Evolutionary conservation across 352 stramenopile species (phyloP).

Genomic region (Thalassiosira hispida): DNA sequence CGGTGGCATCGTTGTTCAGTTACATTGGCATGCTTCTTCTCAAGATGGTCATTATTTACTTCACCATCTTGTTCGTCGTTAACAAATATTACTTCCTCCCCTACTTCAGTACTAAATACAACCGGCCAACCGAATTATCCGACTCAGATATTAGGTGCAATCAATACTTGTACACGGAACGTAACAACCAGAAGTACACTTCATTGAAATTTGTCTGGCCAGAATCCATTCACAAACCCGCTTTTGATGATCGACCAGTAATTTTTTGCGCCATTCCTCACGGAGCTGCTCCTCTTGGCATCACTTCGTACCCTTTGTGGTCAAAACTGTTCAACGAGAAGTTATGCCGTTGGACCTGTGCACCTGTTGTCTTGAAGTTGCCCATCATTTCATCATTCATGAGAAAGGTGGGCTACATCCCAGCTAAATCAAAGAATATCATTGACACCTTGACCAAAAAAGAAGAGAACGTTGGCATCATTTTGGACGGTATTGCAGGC

Average conservation of each 20-base stretch:
- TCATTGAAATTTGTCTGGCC: constrained; percentile 67
- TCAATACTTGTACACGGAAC: constrained; percentile 75
- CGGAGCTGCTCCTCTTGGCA: constrained; percentile 64
- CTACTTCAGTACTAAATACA: constrained; percentile 61
- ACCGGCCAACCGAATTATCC: constrained; percentile 16
- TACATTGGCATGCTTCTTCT: constrained; percentile 26
- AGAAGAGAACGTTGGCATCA: constrained; percentile 75
- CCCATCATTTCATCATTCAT: constrained; percentile 64
- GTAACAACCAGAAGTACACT: constrained; percentile 72
- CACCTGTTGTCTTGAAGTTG: constrained; percentile 65
- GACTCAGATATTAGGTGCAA: constrained; percentile 54
- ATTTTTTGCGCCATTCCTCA: constrained; percentile 75
- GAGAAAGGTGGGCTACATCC: constrained; percentile 71
- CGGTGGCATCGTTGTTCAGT: constrained; percentile 27
- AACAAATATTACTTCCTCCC: constrained; percentile 48
- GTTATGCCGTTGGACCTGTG: constrained; percentile 70
- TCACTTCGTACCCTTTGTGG: constrained; percentile 72
- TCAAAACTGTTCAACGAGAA: constrained; percentile 71
- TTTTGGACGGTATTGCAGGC: constrained; percentile 76
- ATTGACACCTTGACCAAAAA: constrained; percentile 68
- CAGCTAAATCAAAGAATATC: constrained; percentile 66
- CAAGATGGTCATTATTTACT: constrained; percentile 45
- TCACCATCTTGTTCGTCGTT: constrained; percentile 34
- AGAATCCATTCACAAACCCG: constrained; percentile 43
- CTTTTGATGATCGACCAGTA: constrained; percentile 37